These are phyloP conservation scores for Obba rivulosa DNA, from an alignment of 768 basidiomycete genomes.

Conservation along the genomic window DNA sequence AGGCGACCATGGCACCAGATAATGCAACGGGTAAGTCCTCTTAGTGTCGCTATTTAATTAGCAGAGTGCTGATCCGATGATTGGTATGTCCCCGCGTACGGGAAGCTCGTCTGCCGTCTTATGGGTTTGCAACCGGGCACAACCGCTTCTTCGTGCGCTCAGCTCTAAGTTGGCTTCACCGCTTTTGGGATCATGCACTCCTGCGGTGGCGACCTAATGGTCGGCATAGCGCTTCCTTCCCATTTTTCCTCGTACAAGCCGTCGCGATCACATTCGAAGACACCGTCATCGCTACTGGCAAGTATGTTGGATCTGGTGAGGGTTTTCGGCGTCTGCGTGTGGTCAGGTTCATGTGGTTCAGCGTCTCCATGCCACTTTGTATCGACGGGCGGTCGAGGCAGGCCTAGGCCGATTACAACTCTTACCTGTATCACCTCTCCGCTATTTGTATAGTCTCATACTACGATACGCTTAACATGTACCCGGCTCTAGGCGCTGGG, in stretches of 20 bases:
- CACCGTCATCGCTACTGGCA: constrained; percentile 16
- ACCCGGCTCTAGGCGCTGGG: too few species aligned
- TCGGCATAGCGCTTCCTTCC: constrained; percentile 14
- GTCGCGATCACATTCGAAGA: constrained; percentile 33
- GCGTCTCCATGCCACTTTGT: constrained; percentile 1
- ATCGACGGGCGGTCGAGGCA: constrained; percentile 2
- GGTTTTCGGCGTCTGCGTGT: constrained; percentile 1
- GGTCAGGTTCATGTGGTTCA: constrained; percentile 11
- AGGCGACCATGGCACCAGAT: constrained; percentile 36
- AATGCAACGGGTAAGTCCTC: constrained; percentile 27
- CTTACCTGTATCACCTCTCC: too few species aligned
- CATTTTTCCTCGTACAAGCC: constrained; percentile 29
- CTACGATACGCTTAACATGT: too few species aligned
- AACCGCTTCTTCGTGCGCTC: constrained; percentile 23
- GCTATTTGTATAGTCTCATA: too few species aligned
- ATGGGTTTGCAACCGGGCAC: constrained; percentile 22
- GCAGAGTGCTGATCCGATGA: not conserved
- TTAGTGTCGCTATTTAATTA: not conserved
- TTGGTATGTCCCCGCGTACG: constrained; percentile 1
- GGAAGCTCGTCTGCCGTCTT: constrained; percentile 16
- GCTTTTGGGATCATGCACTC: constrained; percentile 31
- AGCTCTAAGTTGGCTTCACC: constrained; percentile 30
- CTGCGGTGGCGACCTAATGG: constrained; percentile 28
- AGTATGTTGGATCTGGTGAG: not conserved
- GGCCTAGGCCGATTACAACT: not conserved